Evolutionary conservation across 768 basidiomycete genomes (phyloP).

Genomic region (Suillus fuscotomentosus): DNA sequence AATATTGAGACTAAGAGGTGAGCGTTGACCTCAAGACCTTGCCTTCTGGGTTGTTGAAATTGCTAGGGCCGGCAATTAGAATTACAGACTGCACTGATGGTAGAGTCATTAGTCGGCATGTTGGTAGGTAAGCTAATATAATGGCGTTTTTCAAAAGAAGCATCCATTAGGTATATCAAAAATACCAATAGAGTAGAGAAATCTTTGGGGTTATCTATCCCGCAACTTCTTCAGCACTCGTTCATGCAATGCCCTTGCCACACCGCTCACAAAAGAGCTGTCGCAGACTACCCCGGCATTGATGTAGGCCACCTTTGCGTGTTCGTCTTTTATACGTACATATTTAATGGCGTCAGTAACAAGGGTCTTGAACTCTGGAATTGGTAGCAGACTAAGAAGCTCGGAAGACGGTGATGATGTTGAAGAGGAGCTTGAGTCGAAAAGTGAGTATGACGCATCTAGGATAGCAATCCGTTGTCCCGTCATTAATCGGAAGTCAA

Average conservation of each 20-base stretch:
- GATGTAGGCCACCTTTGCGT: constrained; percentile 51
- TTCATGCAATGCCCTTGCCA: constrained; percentile 50
- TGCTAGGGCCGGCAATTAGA: too few relatives aligned
- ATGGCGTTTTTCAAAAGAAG: not conserved
- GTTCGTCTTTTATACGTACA: constrained; percentile 14
- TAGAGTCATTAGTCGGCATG: too few relatives aligned
- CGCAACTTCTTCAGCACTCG: constrained; percentile 37
- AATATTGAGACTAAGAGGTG: too few relatives aligned
- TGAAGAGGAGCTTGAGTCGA: constrained; percentile 12
- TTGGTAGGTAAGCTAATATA: not conserved
- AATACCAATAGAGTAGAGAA: not conserved
- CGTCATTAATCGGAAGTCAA: constrained; percentile 78
- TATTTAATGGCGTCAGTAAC: constrained; percentile 44
- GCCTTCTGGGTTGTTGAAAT: too few relatives aligned
- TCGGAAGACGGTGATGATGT: constrained; percentile 6
- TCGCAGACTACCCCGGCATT: constrained; percentile 67
- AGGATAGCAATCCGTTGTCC: constrained; percentile 64
- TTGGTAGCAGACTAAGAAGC: constrained; percentile 49
- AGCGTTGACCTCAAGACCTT: too few relatives aligned
- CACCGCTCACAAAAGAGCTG: constrained; percentile 40
- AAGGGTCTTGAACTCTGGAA: constrained; percentile 56
- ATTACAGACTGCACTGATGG: too few relatives aligned
- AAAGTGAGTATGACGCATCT: constrained; percentile 71
- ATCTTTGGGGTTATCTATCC: constrained; percentile 13
- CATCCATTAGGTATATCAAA: not conserved